Percentiles rank a stretch among this genome's conserved stretches.
These are phyloP conservation scores for Triangularia verruculosa DNA, from an alignment of 2,329 filamentous ascomycete genomes.

Conservation along the genomic window DNA sequence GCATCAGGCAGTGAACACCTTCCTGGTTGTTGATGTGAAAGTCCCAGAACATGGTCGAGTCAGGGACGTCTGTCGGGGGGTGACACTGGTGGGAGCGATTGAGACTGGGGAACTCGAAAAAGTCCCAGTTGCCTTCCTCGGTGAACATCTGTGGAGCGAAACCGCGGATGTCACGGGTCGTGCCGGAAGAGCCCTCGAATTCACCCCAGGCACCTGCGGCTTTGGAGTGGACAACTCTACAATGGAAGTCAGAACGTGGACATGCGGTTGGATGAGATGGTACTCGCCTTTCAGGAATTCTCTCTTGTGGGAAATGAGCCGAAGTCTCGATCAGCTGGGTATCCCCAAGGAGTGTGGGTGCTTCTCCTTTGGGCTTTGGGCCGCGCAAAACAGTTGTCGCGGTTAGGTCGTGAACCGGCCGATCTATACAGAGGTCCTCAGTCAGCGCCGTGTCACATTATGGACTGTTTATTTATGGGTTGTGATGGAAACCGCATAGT, in stretches of 20 bases:
- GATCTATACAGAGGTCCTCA: neutral
- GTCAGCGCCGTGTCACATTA: neutral
- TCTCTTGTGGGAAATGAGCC: constrained; percentile 59
- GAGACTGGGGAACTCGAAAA: constrained; percentile 44
- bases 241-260: neutral
- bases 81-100: constrained; percentile 46
- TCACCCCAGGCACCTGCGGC: constrained; percentile 49
- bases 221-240: constrained; percentile 33
- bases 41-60: constrained; percentile 44
- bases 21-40: constrained; percentile 45
- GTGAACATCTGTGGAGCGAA: constrained; percentile 63
- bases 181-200: constrained; percentile 55
- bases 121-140: constrained; percentile 64
- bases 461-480: neutral
- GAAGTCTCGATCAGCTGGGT: constrained; percentile 63
- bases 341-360: constrained; percentile 47
- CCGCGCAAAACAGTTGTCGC: neutral
- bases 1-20: constrained; percentile 50
- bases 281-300: constrained; percentile 53
- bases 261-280: neutral
- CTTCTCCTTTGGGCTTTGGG: neutral
- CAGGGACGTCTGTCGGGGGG: constrained; percentile 40
- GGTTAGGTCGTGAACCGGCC: neutral
- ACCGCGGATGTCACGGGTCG: constrained; percentile 61
- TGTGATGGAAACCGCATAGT: neutral